Base-by-base conservation (phyloP, 1,284 basidiomycete species). In the Rhodotorula sp. region DNA sequence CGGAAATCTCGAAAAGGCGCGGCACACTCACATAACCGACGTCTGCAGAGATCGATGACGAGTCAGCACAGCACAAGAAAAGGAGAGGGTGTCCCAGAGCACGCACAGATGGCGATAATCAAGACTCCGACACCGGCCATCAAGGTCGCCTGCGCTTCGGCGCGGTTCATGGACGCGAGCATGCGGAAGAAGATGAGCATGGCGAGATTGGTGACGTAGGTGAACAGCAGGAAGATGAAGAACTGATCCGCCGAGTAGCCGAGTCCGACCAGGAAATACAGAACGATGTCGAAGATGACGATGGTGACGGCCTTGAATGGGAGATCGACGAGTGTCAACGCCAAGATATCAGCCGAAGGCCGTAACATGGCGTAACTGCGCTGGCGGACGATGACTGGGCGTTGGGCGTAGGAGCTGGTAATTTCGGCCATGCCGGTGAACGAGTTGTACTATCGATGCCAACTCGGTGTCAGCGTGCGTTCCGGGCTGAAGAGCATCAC, bases 371-470 rank as follows among this genome's bases (percentile, higher is more conserved):
- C 83, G 69, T 81, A 84, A 60, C 79, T 80, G 6, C 72, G 66
- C 10, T 76, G 75, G 26, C 72, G 68, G 30, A 74, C 75, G 49
- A 84, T 80, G 58, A 84, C 81, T 17, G 80, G 79, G 54, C 83
- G 79, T 72, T 83, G 83, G 24, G 82, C 79, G 76, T 83, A 84
- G 6, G 83, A 71, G 51, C 51, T 84, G 0, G 88, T 87, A 58
- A 91, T 89, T 79, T 93, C 91, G 54, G 69, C 59, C 75, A 75
- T 71, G 8, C 81, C 81, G 49, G 83, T 81, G 66, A 86, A 78
- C 10, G 83, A 81, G 66, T 83, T 83, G 79, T 81, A 49, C 30
- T 49, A 20, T 10, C 20, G 24, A 30, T 12, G 30, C 12, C 22
- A 12, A 42, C 37, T 42, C 37, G 10, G 8, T 15, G 58, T 46